A percentile compares a stretch with the other conserved stretches of the same genome.
Evolutionary conservation across 164 flowering plant genomes (phyloP).

Genomic region (Annona cherimola): DNA sequence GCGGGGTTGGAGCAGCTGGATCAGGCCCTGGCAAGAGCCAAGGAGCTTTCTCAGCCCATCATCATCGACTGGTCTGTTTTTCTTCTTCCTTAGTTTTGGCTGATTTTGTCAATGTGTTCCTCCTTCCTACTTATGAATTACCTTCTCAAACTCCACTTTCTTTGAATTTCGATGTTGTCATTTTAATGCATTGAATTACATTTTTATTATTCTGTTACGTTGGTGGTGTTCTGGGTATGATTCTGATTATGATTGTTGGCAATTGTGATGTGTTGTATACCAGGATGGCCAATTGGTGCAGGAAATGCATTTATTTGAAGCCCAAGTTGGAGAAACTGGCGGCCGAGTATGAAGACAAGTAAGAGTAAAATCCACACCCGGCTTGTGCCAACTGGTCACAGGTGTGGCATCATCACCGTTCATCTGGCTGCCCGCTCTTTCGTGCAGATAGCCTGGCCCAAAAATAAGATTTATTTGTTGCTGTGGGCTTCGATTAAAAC

Average conservation of each 20-base stretch:
- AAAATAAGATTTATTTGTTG: no score
- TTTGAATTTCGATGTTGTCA: no score
- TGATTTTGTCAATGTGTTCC: no score
- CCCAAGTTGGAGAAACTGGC: slow-evolving; percentile 95
- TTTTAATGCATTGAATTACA: no score
- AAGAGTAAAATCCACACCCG: slow-evolving; percentile 5
- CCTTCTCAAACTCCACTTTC: no score
- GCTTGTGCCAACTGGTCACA: background rate
- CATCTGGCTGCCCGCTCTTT: background rate
- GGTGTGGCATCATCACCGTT: background rate
- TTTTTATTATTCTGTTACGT: no score
- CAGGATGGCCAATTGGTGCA: slow-evolving; percentile 97
- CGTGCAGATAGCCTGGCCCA: background rate
- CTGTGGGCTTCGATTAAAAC: background rate
- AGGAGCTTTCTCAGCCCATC: slow-evolving; percentile 53
- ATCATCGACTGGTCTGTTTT: slow-evolving; percentile 68
- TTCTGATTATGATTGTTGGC: no score
- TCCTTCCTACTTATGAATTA: no score
- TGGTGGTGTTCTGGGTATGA: no score
- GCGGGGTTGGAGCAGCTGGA: slow-evolving; percentile 58
- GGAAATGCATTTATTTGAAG: slow-evolving; percentile 93
- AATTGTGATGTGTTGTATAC: background rate
- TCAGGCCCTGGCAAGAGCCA: slow-evolving; percentile 47
- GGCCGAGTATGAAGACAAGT: slow-evolving; percentile 72
- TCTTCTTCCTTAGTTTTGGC: slow-evolving; percentile 1